These are phyloP conservation scores for Trichosporon coremiiforme DNA, from an alignment of 1,284 basidiomycete genomes.

Conservation along the genomic window DNA sequence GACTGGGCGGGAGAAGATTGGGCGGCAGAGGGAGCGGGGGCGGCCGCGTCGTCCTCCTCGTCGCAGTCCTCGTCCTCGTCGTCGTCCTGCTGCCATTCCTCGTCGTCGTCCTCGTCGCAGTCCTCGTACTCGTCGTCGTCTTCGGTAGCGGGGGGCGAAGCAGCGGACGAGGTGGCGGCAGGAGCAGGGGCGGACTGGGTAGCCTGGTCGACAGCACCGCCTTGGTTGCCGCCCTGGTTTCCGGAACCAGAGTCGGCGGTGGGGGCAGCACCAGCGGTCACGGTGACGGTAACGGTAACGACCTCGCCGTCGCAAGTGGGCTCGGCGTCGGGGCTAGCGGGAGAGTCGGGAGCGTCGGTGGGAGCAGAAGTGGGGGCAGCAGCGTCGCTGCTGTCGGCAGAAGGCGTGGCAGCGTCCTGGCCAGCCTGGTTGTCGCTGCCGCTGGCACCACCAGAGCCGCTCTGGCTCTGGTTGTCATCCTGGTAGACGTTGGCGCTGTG, in stretches of 20 bases:
- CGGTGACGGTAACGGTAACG: slow-evolving; percentile 19
- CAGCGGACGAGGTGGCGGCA: neutral
- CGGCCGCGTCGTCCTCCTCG: neutral
- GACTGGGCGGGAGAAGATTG: neutral
- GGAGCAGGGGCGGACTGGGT: neutral
- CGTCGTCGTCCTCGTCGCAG: neutral
- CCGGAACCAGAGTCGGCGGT: slow-evolving; percentile 4
- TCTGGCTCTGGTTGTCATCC: neutral
- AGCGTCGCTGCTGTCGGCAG: neutral
- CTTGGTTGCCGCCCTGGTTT: too few species aligned
- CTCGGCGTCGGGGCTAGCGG: slow-evolving; percentile 11
- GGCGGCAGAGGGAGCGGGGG: neutral
- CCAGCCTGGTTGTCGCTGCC: neutral
- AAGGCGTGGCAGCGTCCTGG: slow-evolving; percentile 2
- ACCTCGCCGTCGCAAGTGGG: slow-evolving; percentile 8
- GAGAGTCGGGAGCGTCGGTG: slow-evolving; percentile 2
- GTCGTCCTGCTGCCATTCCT: neutral
- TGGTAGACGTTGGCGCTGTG: slow-evolving; percentile 30
- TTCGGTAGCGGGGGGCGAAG: neutral
- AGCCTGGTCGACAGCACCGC: neutral
- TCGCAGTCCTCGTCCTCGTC: neutral
- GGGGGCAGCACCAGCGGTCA: slow-evolving; percentile 9
- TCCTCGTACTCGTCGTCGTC: slow-evolving; percentile 6
- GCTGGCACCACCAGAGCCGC: neutral
- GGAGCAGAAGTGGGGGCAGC: slow-evolving; percentile 7